A percentile compares a stretch with the other conserved stretches of the same genome.
phyloP scores from a whole-genome alignment of 768 basidiomycete genomes.

The Tephrocybe sp. region DNA sequence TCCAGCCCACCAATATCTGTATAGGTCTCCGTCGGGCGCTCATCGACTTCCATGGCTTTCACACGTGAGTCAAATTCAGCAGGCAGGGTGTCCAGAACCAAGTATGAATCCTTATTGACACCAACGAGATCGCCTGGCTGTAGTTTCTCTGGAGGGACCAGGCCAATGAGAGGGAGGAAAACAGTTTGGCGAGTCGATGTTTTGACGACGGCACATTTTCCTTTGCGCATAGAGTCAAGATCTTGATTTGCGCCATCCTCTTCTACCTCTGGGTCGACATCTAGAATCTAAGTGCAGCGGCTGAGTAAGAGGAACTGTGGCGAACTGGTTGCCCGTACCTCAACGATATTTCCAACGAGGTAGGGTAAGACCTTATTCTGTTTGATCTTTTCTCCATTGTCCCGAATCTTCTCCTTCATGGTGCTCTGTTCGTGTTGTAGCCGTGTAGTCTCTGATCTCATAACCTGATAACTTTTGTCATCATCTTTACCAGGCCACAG shows the following conservation, averaged over 20 bases:
- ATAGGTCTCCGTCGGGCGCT: slow-evolving; percentile 94
- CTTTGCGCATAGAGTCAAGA: slow-evolving; percentile 92
- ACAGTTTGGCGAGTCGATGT: slow-evolving; percentile 98
- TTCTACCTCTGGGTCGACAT: slow-evolving; percentile 90
- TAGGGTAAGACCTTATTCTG: slow-evolving; percentile 99
- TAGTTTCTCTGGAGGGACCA: slow-evolving; percentile 89
- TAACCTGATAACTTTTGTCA: slow-evolving; percentile 62
- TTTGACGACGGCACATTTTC: slow-evolving; percentile 98
- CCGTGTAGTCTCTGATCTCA: slow-evolving; percentile 91
- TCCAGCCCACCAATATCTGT: slow-evolving; percentile 97
- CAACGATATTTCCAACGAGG: slow-evolving; percentile 95
- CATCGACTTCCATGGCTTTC: slow-evolving; percentile 99
- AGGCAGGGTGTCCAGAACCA: slow-evolving; percentile 92
- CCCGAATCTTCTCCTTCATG: slow-evolving; percentile 98
- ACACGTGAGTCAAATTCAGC: slow-evolving; percentile 98
- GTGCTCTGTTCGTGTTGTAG: slow-evolving; percentile 91
- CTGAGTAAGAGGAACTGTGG: slow-evolving; percentile 5
- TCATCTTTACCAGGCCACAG: not conserved
- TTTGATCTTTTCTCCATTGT: slow-evolving; percentile 97
- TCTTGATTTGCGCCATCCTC: slow-evolving; percentile 97
- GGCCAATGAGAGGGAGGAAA: slow-evolving; percentile 96
- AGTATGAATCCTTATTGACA: slow-evolving; percentile 99
- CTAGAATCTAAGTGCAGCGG: slow-evolving; percentile 68
- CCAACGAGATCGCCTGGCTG: slow-evolving; percentile 94
- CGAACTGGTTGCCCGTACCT: slow-evolving; percentile 51